Evolutionary conservation across 345 rosid species (phyloP).

Genomic region (Cardamine resedifolia): DNA sequence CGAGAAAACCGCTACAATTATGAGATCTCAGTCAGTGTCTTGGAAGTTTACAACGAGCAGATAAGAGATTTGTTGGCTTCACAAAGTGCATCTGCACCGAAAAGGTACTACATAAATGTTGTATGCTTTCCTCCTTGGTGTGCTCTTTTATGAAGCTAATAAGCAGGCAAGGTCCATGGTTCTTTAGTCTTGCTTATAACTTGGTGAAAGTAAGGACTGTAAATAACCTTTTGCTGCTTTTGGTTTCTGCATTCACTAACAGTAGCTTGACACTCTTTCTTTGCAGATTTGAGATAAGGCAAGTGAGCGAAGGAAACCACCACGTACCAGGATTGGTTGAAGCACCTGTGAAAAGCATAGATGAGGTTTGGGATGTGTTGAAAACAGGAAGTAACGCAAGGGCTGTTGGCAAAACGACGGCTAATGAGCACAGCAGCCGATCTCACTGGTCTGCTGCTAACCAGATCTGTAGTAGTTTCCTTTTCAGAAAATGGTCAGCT

Average conservation of each 20-base stretch:
- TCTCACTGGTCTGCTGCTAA: conserved; percentile 78
- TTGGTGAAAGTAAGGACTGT: background rate
- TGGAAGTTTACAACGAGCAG: conserved; percentile 98
- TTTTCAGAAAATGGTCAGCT: conserved; percentile 4
- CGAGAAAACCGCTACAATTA: conserved; percentile 59
- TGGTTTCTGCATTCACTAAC: background rate
- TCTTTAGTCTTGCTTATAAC: background rate
- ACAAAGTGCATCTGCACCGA: conserved; percentile 55
- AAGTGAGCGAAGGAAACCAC: conserved; percentile 74
- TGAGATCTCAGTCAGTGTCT: conserved; percentile 84
- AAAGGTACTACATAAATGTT: conserved; percentile 50
- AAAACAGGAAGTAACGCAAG: conserved; percentile 87
- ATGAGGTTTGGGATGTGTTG: conserved; percentile 91
- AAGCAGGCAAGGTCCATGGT: conserved; percentile 1
- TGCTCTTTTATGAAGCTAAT: background rate
- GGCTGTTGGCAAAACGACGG: conserved; percentile 88
- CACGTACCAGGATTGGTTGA: conserved; percentile 90
- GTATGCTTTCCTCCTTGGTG: background rate
- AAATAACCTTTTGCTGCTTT: background rate
- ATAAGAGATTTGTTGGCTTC: conserved; percentile 79
- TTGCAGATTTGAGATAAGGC: conserved; percentile 83
- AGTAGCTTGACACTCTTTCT: background rate
- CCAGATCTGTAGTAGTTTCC: background rate
- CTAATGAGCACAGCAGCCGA: conserved; percentile 94
- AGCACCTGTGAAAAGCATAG: conserved; percentile 72